Evolutionary conservation across 169 alveolate species (phyloP).

Genomic region (Plasmodium gaboni): DNA sequence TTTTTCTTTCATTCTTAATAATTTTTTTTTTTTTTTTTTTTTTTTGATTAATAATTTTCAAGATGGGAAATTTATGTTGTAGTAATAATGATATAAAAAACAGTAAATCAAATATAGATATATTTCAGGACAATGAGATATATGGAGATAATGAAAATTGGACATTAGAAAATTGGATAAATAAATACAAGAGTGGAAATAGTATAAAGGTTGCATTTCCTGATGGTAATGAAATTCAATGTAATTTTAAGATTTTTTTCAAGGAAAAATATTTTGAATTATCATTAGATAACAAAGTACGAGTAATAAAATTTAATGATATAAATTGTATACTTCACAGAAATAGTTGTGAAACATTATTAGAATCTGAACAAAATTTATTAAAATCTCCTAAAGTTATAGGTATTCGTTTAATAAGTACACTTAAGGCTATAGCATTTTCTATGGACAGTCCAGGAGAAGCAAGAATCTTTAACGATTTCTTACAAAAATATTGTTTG

Average conservation of each 20-base stretch:
- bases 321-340: conserved; percentile 66
- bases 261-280: conserved; percentile 51
- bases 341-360: conserved; percentile 63
- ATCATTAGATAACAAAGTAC: conserved; percentile 72
- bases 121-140: conserved; percentile 33
- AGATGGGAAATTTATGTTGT: conserved; percentile 64
- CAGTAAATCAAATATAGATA: conserved; percentile 57
- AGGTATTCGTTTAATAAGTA: conserved; percentile 73
- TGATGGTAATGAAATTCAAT: conserved; percentile 77
- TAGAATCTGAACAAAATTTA: conserved; percentile 71
- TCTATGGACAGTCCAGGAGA: conserved; percentile 74
- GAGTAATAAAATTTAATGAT: conserved; percentile 72
- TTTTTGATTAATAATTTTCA: conserved; percentile 1
- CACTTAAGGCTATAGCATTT: conserved; percentile 74
- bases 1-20: neutral
- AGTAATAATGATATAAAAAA: conserved; percentile 53
- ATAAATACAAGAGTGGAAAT: conserved; percentile 62
- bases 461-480: conserved; percentile 64
- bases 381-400: conserved; percentile 66
- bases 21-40: neutral
- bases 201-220: conserved; percentile 73
- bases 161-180: conserved; percentile 69
- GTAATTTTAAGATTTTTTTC: conserved; percentile 60
- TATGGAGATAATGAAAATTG: conserved; percentile 53
- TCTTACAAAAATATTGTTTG: conserved; percentile 60